These are phyloP conservation scores for Oryza meyeriana DNA, from an alignment of 176 grass and related monocot species.

Conservation along the genomic window DNA sequence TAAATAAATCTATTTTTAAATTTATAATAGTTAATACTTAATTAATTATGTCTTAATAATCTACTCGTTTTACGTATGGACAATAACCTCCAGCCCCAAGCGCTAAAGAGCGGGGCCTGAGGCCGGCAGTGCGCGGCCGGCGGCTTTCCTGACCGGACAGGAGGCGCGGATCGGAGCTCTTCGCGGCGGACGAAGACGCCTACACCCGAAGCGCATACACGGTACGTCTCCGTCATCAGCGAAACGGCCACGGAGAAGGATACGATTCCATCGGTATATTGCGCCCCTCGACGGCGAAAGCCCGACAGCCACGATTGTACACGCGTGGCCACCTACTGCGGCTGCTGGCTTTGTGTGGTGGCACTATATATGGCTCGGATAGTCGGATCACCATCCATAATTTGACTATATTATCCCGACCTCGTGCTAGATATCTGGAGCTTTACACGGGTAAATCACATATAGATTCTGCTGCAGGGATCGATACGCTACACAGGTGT, in stretches of 20 bases:
- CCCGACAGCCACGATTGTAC: background rate
- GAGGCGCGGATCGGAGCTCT: background rate
- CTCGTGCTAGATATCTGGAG: background rate
- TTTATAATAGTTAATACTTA: too few species aligned
- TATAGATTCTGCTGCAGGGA: too few species aligned
- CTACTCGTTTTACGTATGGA: too few species aligned
- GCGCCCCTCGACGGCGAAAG: background rate
- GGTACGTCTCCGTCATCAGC: background rate
- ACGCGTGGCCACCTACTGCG: background rate
- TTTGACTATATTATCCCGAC: background rate
- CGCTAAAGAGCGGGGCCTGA: too few species aligned
- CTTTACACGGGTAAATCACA: background rate
- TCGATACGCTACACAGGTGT: background rate
- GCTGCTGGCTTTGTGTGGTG: background rate
- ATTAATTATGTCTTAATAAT: too few species aligned
- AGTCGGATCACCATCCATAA: background rate
- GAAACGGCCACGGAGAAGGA: background rate
- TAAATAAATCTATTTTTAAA: too few species aligned
- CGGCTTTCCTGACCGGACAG: background rate
- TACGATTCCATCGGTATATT: background rate
- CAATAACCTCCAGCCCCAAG: too few species aligned
- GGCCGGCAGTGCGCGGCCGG: background rate
- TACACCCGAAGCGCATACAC: background rate
- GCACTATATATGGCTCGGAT: background rate
- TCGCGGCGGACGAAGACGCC: background rate